phyloP scores from a whole-genome alignment of 2,329 filamentous ascomycete genomes.

The Cordyceps fumosorosea region DNA sequence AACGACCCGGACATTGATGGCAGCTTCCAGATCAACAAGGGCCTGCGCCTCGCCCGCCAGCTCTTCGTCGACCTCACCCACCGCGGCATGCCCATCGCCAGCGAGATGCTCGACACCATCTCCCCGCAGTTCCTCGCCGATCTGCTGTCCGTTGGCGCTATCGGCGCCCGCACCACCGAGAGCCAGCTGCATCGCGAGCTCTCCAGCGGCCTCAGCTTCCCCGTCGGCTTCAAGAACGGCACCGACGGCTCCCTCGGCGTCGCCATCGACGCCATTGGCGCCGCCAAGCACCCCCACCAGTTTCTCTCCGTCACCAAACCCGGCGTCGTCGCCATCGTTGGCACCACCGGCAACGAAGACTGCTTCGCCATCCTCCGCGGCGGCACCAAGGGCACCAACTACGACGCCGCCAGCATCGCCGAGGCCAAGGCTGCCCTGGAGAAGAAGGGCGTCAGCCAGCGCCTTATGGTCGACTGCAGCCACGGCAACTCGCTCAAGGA shows the following conservation, averaged over 20 bases:
- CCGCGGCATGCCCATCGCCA: constrained; percentile 87
- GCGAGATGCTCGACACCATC: constrained; percentile 98
- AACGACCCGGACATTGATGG: constrained; percentile 98
- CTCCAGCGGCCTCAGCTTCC: constrained; percentile 91
- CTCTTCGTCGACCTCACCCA: constrained; percentile 87
- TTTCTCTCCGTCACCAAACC: constrained; percentile 99
- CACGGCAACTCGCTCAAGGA: constrained; percentile 96
- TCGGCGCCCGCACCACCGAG: constrained; percentile 93
- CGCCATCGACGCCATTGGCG: constrained; percentile 91
- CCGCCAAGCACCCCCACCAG: constrained; percentile 84
- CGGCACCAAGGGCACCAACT: constrained; percentile 89
- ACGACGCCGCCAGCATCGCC: constrained; percentile 75
- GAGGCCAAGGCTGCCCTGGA: constrained; percentile 73
- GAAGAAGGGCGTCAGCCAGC: constrained; percentile 65
- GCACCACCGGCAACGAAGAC: constrained; percentile 90
- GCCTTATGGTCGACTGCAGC: constrained; percentile 94
- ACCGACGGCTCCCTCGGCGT: constrained; percentile 88
- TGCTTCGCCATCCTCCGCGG: constrained; percentile 95
- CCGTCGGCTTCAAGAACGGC: constrained; percentile 98
- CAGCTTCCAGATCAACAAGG: constrained; percentile 99
- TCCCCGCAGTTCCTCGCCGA: constrained; percentile 97
- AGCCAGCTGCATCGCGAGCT: constrained; percentile 94
- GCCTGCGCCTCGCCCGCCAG: constrained; percentile 82
- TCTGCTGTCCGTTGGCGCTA: constrained; percentile 88
- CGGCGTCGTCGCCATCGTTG: constrained; percentile 87